These are phyloP conservation scores for Hypomyces rosellus DNA, from an alignment of 2,329 filamentous ascomycete species.

Conservation along the genomic window DNA sequence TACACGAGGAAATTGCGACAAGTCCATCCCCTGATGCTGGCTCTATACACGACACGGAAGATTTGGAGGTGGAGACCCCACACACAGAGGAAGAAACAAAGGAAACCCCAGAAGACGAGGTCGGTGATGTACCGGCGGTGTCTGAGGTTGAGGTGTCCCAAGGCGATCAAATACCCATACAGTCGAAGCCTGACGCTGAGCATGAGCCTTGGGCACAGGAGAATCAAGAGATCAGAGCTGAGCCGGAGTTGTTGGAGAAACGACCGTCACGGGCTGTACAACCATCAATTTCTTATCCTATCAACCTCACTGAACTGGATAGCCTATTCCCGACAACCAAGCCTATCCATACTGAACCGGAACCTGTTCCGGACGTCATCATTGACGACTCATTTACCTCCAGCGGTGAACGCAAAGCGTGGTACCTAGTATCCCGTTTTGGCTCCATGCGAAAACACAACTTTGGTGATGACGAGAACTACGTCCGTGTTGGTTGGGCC, in stretches of 20 bases:
- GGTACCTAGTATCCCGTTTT: conserved; percentile 58
- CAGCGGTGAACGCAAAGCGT: conserved; percentile 54
- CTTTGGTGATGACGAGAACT: conserved; percentile 52
- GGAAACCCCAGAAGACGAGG: background rate
- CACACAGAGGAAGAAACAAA: background rate
- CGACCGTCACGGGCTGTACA: conserved; percentile 2
- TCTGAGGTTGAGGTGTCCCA: background rate
- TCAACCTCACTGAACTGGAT: conserved; percentile 31
- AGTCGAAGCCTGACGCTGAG: background rate
- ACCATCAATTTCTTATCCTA: conserved; percentile 17
- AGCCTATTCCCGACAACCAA: conserved; percentile 25
- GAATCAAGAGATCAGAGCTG: background rate
- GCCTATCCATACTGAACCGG: conserved; percentile 22
- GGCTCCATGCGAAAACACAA: conserved; percentile 54
- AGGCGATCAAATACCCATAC: background rate
- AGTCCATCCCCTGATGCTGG: conserved; percentile 6
- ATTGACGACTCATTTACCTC: conserved; percentile 47
- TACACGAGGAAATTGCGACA: conserved; percentile 42
- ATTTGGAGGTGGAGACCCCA: background rate
- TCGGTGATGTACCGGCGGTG: background rate
- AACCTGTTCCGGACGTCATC: conserved; percentile 38
- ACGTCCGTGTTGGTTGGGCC: conserved; percentile 52
- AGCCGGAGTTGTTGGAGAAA: background rate
- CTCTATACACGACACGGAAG: background rate
- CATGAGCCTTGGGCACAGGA: too few relatives aligned